Base-by-base conservation (phyloP, 2,329 filamentous ascomycete species). In the Fusarium fujikuroi region DNA sequence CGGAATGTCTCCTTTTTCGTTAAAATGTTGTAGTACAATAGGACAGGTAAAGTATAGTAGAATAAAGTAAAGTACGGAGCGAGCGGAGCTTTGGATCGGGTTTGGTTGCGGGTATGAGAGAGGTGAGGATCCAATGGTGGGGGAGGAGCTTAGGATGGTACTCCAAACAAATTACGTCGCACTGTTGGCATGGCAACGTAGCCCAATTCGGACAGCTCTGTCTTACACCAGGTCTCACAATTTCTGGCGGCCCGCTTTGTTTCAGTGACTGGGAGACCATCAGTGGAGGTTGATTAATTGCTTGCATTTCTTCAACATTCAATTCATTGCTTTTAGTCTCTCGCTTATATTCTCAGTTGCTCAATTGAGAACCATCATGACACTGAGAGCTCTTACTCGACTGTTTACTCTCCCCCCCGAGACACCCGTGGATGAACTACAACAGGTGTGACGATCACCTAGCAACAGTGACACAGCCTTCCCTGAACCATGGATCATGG, bases 121-220 rank as follows among this genome's bases (percentile, higher is more conserved):
- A 42, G 37, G 37, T 30, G 30, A 39, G 25, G 57, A 53, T 60
- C 34, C 43, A 66, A 50, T 70, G 70, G 70, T 70, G 70, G 71
- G 69, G 66, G 69, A 28, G 52, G 42, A 60, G 62, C 52, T 63
- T 52, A 59, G 57, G 32, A 63, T 58, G 50, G 60, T 36, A 58
- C 64, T 40, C 71, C 59, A 74, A 74, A 74, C 71, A 74, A 72
- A 74, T 72, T 74, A 74, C 70, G 68, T 74, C 42, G 62, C n/a
- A 34, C n/a, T 19, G 71, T 74, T 74, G 71, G 65, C 71, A 60
- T 56, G 25, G 47, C 71, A 74, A 74, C 71, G n/a, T 10, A 9
- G 14, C 36, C 18, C 14, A 40, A 63, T 56, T 49, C 23, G 62
- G 67, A 40, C 66, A 68, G 36, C 42, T 56, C 36, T 32, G 43